phyloP scores from a whole-genome alignment of 2,329 filamentous ascomycete genomes.

The Fusarium burgessii region DNA sequence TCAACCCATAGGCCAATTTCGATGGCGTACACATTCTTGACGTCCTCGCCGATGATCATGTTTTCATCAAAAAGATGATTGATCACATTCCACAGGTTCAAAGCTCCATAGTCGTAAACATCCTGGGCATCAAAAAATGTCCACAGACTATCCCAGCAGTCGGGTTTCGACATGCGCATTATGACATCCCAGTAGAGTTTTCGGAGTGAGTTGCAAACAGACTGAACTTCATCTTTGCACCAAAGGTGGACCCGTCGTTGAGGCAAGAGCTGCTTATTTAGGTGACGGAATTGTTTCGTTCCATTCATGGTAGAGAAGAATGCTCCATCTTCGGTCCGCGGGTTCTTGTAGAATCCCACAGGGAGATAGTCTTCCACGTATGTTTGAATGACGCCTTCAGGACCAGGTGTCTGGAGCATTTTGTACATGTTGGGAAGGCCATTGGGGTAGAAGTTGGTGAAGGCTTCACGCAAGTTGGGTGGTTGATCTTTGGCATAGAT shows the following conservation, averaged over 20 bases:
- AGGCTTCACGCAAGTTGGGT: constrained; percentile 42
- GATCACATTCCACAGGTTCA: constrained; percentile 63
- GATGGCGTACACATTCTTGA: constrained; percentile 42
- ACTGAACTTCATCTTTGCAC: constrained; percentile 55
- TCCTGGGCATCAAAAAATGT: constrained; percentile 62
- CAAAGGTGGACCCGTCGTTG: constrained; percentile 53
- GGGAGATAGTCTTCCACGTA: constrained; percentile 55
- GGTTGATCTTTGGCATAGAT: constrained; percentile 43
- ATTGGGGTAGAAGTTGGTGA: constrained; percentile 51
- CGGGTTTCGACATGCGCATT: constrained; percentile 48
- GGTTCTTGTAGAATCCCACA: constrained; percentile 53
- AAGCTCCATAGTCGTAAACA: constrained; percentile 59
- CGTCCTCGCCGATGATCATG: constrained; percentile 46
- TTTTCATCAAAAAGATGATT: constrained; percentile 58
- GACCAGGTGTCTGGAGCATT: constrained; percentile 47
- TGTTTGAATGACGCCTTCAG: constrained; percentile 42
- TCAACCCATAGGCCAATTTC: constrained; percentile 54
- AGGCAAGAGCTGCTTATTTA: constrained; percentile 45
- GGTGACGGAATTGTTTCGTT: constrained; percentile 44
- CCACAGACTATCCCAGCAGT: constrained; percentile 58
- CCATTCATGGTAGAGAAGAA: constrained; percentile 56
- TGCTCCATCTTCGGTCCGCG: constrained; percentile 48
- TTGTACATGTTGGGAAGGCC: constrained; percentile 53
- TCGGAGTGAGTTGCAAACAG: constrained; percentile 55
- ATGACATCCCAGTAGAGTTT: constrained; percentile 52